Base-by-base conservation (phyloP, 805 yeast genomes). In the Candida ascalaphidarum region DNA sequence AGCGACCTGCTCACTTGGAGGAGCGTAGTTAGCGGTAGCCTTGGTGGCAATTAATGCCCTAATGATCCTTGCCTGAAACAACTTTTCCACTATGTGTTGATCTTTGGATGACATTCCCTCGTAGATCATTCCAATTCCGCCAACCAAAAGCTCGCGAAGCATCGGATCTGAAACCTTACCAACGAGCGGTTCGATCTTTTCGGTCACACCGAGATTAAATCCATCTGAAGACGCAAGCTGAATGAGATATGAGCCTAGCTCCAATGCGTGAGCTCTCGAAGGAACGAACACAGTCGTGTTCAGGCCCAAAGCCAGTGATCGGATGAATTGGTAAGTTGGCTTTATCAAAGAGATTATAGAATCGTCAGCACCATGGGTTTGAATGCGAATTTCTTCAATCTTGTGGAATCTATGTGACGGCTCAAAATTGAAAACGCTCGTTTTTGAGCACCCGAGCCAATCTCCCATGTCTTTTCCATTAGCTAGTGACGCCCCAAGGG, bases 401-500 rank as follows among this genome's bases (percentile, higher is more conserved):
- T 81, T 74, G 23, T 56, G 46, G 7, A 61, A 56, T 32, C 89
- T 61, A 24, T 75, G 78, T 27, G 58, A 58, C 0, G 94, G 77
- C 11, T 74, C 67, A 47, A 81, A 86, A 43, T 85, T 86, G 58
- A 65, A 84, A 5, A 77, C 63, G 27, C 74, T 63, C 13, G 52
- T 58, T 41, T 74, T 78, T 1, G 66, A 41, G 15, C 81, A 77
- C 2, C 92, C 94, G 17, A 92, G 52, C 96, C 97, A 92, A 30
- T 79, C 83, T 1, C 82, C 89, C 33, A 88, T 53, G 38, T 84
- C 95, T 28, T 73, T 65, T 3, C 81, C 82, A 44, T 78, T 81
- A 0, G 92, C 74, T 22, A 89, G 49, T 2, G 94, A 74, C 1
- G 74, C 64, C 1, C 82, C 65, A 14, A 89, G 55, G 0, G 74